These are phyloP conservation scores for Casaregolazyma suthepensis DNA, from an alignment of 1,139 yeast genomes.

Conservation along the genomic window DNA sequence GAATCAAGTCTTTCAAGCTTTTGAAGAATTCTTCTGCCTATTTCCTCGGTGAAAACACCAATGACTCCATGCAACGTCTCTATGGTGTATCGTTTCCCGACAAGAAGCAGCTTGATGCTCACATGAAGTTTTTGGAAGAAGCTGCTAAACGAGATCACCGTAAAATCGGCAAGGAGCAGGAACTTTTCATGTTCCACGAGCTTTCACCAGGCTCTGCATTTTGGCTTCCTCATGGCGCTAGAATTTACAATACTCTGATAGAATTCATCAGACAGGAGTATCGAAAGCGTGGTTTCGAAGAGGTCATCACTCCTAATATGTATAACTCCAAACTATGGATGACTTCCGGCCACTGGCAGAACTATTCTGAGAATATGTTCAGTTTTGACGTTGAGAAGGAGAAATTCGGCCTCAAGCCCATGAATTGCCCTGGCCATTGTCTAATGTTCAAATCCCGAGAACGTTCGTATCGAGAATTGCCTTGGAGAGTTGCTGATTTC, in stretches of 20 bases:
- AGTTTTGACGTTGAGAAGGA: constrained; percentile 94
- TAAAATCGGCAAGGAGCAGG: constrained; percentile 94
- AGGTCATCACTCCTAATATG: constrained; percentile 98
- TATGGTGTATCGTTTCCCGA: constrained; percentile 99
- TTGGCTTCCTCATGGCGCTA: constrained; percentile 98
- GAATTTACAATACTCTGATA: constrained; percentile 82
- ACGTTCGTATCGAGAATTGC: constrained; percentile 89
- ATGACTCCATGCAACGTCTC: constrained; percentile 94
- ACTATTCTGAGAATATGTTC: constrained; percentile 95
- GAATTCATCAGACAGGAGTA: constrained; percentile 77
- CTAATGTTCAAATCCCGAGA: constrained; percentile 79
- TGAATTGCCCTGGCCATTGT: constrained; percentile 99
- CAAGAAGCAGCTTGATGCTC: constrained; percentile 93
- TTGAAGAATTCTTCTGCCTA: constrained; percentile 95
- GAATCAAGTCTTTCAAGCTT: constrained; percentile 88
- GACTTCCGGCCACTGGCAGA: constrained; percentile 97
- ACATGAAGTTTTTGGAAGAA: constrained; percentile 89
- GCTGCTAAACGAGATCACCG: constrained; percentile 98
- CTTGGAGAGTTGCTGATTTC: constrained; percentile 94
- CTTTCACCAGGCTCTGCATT: constrained; percentile 95
- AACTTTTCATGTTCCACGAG: constrained; percentile 89
- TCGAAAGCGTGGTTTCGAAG: constrained; percentile 89
- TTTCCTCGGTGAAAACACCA: constrained; percentile 86
- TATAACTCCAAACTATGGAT: constrained; percentile 94
- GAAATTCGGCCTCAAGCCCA: constrained; percentile 78